Evolutionary conservation across 306 rosid species (phyloP), one percentile per base, ranked within the genome.

Genomic region (Fragaria ananassa): DNA sequence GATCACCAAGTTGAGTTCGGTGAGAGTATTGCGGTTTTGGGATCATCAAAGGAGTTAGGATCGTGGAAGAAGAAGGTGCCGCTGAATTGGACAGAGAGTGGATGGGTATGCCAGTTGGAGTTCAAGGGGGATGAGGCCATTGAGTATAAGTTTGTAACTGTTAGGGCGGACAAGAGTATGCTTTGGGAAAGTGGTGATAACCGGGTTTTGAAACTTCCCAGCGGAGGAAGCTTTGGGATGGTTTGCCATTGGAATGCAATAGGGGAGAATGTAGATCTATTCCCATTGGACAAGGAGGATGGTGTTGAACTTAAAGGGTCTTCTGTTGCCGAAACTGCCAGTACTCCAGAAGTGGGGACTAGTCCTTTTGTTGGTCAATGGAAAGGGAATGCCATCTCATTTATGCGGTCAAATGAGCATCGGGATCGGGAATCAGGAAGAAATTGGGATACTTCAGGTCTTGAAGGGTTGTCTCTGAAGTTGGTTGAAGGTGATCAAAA

Each of bases 351-450:
- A 12, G 85, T n/a, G 45, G 87, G 63, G 80, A 53, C 85, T 35
- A 95, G 97, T 81, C 92, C 97, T 82, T 95, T 95, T 82, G 97
- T 95, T 18, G 98, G 90, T 61, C 89, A 92, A 75, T 95, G 98
- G 98, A 92, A 90, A 78, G 98, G 98, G 66, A 86, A 87, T 74
- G 31, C 81, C 63, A 67, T 77, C 67, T 87, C 96, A 51, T 95
- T 95, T 80, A 90, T 89, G 97, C 85, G 15, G 71, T 86, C 97
- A 46, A 92, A 89, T 71, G 86, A 95, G 54, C 97, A 89, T 80
- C 69, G 65, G 7, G 46, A 12, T 72, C 88, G 79, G 8, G 91
- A 92, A 85, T 14, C 80, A 39, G 83, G 86, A 54, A 79, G 91
- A 81, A 83, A 35, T 73, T 88, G 97, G 97, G 86, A 95, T 82